phyloP scores from a whole-genome alignment of 2,329 filamentous ascomycete species.

The Clonostachys chloroleuca region DNA sequence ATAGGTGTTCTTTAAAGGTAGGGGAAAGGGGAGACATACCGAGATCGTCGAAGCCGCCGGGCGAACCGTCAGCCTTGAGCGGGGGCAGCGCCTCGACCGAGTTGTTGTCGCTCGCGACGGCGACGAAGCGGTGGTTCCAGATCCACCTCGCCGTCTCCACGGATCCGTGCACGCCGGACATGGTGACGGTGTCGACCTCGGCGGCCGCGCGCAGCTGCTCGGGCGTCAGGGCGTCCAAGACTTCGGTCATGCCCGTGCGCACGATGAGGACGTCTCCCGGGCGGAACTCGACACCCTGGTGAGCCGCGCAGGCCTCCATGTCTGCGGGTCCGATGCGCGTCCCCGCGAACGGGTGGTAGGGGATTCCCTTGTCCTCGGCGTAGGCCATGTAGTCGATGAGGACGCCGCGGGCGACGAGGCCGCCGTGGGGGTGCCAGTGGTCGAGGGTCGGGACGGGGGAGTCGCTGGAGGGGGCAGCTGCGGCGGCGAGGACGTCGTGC shows the following conservation, averaged over 20 bases:
- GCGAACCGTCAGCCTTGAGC: constrained; percentile 31
- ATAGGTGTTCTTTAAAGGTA: too few relatives aligned
- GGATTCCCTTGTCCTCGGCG: constrained; percentile 41
- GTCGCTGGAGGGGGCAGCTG: constrained; percentile 14
- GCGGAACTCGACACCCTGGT: constrained; percentile 58
- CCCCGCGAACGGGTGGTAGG: constrained; percentile 44
- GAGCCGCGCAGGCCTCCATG: constrained; percentile 52
- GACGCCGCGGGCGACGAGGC: constrained; percentile 49
- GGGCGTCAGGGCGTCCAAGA: constrained; percentile 41
- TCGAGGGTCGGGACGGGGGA: constrained; percentile 32
- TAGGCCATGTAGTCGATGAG: constrained; percentile 50
- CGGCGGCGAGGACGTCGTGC: constrained; percentile 17
- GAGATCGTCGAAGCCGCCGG: constrained; percentile 21
- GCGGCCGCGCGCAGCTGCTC: constrained; percentile 16
- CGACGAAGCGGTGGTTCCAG: constrained; percentile 65
- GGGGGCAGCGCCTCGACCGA: constrained; percentile 62
- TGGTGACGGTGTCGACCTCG: constrained; percentile 15
- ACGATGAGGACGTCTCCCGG: constrained; percentile 65
- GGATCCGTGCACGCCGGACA: constrained; percentile 36
- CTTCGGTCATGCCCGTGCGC: constrained; percentile 57
- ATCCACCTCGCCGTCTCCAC: constrained; percentile 59
- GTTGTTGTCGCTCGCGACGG: constrained; percentile 58
- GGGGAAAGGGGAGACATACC: constrained; percentile 20
- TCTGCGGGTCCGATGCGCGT: constrained; percentile 49
- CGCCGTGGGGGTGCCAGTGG: constrained; percentile 47